Base-by-base conservation (phyloP, 345 rosid genomes). In the Syzygium jambos region DNA sequence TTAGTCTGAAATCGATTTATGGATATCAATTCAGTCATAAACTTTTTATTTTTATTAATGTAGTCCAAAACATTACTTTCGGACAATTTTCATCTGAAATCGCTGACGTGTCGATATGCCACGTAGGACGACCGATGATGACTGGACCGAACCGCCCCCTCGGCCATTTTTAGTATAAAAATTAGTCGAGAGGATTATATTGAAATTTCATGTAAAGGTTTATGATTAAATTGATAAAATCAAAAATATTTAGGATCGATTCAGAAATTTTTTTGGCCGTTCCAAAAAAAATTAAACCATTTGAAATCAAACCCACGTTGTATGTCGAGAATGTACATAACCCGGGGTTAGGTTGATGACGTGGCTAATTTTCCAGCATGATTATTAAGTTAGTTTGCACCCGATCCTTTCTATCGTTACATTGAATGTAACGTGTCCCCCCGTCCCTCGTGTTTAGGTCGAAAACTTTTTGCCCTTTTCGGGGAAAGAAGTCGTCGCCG, bases 91-190 rank as follows among this genome's bases (percentile, higher is more conserved):
- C 7, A 2, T 10, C 3, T 4, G n/a, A 57, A 25, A 23, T 57
- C 11, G 11, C 82, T 73, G 38, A 73, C 7, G 10, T 73, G 3
- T 73, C 21, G 6, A 34, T 1, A 3, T 9, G 14, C 12, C 11
- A 38, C 12, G 5, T 9, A 38, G 14, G 49, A 73, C 1, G 15
- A 34, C 3, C 3, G 3, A 5, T 4, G 4, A 73, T 73, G 14
- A 34, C 0, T 1, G 2, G 14, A 34, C 0, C 2, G 4, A 21
- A 19, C 2, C 0, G 2, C 5, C 82, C 10, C 14, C 1, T 43
- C 12, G 1, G 14, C 2, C 82, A 38, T 19, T 73, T 38, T 5
- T 0, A 2, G 2, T 14, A 19, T 14, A 19, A 68, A 34, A 73
- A 38, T 2, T 10, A 43, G 11, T 3, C 3, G 11, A 10, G 38